phyloP scores from a whole-genome alignment of 2,329 filamentous ascomycete species.

The Didymellaceae sp. region DNA sequence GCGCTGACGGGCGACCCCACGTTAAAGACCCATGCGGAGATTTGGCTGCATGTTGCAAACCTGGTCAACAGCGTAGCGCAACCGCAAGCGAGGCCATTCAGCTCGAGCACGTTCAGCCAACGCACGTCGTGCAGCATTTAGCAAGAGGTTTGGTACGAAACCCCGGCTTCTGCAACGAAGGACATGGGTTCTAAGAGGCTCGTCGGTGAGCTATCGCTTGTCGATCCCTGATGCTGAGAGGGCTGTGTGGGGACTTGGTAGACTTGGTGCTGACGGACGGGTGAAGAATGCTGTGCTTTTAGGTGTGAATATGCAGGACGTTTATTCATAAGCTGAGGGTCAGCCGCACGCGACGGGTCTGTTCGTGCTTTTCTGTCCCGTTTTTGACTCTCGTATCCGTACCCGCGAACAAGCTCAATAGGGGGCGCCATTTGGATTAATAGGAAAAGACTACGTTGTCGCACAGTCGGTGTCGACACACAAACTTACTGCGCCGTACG shows the following conservation, averaged over 20 bases:
- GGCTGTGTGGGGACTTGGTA: conserved; percentile 10
- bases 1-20: conserved; percentile 16
- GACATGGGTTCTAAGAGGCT: conserved; percentile 10
- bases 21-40: conserved; percentile 2
- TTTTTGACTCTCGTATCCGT: background rate
- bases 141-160: background rate
- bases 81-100: conserved; percentile 17
- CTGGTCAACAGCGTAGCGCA: conserved; percentile 4
- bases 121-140: conserved; percentile 2
- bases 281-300: conserved; percentile 8
- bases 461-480: background rate
- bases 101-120: conserved; percentile 10
- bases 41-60: background rate
- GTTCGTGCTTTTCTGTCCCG: conserved; percentile 1
- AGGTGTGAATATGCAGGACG: conserved; percentile 7
- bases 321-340: conserved; percentile 9
- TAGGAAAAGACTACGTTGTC: background rate
- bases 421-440: background rate
- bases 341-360: conserved; percentile 12
- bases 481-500: background rate
- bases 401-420: background rate
- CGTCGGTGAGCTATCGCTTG: conserved; percentile 9
- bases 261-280: conserved; percentile 15
- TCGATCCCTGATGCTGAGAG: conserved; percentile 11
- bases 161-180: background rate